Conservation (phyloP, 164 flowering plant genomes). For the Chimonanthus praecox region DNA sequence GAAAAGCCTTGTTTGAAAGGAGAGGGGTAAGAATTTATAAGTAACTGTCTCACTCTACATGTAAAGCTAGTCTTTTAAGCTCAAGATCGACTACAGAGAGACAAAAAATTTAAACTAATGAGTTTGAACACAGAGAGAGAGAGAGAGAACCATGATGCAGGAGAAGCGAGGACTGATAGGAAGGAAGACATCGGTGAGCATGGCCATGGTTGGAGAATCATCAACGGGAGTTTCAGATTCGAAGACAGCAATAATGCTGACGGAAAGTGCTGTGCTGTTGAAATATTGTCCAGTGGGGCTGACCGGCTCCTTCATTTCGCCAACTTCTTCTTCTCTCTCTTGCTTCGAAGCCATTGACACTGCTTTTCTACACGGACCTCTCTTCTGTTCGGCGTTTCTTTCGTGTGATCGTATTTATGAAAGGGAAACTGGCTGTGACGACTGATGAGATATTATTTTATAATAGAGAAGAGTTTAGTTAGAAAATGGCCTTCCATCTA, state of each 20-base stretch:
- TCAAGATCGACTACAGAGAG: neutral
- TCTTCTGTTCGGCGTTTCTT: no score
- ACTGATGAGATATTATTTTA: no score
- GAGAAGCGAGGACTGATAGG: slow-evolving; percentile 64
- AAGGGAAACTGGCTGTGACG: no score
- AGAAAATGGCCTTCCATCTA: no score
- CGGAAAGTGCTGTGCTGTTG: slow-evolving; percentile 37
- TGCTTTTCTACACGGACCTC: neutral
- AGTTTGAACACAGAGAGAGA: neutral
- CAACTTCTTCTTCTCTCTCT: slow-evolving; percentile 2
- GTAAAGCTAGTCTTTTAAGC: neutral
- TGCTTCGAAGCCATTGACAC: slow-evolving; percentile 5
- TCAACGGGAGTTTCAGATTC: slow-evolving; percentile 43
- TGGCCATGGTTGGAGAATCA: slow-evolving; percentile 16
- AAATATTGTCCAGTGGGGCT: slow-evolving; percentile 56
- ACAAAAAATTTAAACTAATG: neutral
- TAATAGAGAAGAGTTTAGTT: no score
- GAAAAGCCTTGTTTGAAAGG: neutral
- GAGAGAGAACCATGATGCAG: slow-evolving; percentile 44
- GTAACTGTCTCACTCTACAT: neutral
- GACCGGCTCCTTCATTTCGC: slow-evolving; percentile 25
- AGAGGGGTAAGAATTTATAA: neutral
- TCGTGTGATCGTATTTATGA: no score
- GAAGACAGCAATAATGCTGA: slow-evolving; percentile 31
- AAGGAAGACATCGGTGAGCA: slow-evolving; percentile 36